A percentile compares a stretch with the other conserved stretches of the same genome.
These are phyloP conservation scores for Bacidia rubella DNA, from an alignment of 495 filamentous ascomycete species.

Conservation along the genomic window DNA sequence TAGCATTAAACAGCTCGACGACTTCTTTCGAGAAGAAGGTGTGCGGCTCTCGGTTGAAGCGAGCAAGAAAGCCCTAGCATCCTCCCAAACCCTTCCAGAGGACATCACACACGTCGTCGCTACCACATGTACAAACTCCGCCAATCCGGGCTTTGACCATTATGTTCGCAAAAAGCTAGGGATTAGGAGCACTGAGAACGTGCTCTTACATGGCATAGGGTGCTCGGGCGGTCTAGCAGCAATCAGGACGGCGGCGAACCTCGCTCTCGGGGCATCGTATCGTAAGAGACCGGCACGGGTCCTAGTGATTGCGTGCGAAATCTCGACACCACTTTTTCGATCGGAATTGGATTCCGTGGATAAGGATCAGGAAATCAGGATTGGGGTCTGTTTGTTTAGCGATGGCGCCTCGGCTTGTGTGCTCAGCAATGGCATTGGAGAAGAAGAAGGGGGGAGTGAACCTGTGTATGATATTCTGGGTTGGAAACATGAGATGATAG, in stretches of 20 bases:
- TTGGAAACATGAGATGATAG: constrained; percentile 42
- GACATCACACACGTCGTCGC: constrained; percentile 54
- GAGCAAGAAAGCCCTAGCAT: constrained; percentile 43
- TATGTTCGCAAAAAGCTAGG: constrained; percentile 43
- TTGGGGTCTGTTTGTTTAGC: constrained; percentile 47
- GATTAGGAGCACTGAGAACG: constrained; percentile 39
- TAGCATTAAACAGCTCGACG: constrained; percentile 40
- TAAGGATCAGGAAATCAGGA: constrained; percentile 37
- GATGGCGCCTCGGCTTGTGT: constrained; percentile 49
- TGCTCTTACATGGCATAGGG: constrained; percentile 48
- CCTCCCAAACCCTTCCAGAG: constrained; percentile 31
- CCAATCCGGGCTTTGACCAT: constrained; percentile 55
- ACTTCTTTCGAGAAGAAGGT: constrained; percentile 42
- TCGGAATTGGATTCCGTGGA: constrained; percentile 44
- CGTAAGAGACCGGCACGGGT: constrained; percentile 39
- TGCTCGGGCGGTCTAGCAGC: constrained; percentile 52
- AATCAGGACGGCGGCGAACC: constrained; percentile 45
- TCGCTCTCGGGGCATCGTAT: constrained; percentile 42
- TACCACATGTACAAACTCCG: constrained; percentile 54
- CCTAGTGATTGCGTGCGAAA: constrained; percentile 46
- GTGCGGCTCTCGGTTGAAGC: constrained; percentile 44
- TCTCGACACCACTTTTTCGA: constrained; percentile 43
- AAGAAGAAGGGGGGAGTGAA: constrained; percentile 15
- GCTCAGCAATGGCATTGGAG: constrained; percentile 37
- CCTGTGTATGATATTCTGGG: constrained; percentile 43